These are phyloP conservation scores for Sporormia fimetaria DNA, from an alignment of 495 filamentous ascomycete species.

Conservation along the genomic window DNA sequence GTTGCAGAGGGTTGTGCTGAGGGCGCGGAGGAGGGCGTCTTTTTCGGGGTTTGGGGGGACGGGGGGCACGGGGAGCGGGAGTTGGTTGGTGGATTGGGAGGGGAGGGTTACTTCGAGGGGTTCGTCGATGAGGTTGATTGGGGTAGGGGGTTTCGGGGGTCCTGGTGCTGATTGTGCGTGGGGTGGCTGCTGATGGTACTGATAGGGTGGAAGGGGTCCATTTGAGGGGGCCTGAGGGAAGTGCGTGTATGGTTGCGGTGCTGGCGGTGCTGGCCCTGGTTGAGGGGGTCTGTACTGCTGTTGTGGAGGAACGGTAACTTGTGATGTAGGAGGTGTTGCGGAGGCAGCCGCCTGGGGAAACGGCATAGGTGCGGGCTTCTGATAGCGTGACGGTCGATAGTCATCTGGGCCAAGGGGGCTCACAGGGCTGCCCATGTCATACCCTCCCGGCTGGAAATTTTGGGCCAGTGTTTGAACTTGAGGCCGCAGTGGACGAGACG, in stretches of 20 bases:
- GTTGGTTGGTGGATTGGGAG: constrained; percentile 34
- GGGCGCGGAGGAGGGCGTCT: constrained; percentile 67
- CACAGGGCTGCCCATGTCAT: constrained; percentile 23
- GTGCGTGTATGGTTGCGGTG: constrained; percentile 3
- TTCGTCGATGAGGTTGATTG: constrained; percentile 55
- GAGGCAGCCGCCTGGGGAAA: constrained; percentile 3
- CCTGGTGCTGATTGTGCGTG: constrained; percentile 14
- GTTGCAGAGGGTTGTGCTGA: constrained; percentile 55
- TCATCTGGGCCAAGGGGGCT: constrained; percentile 24
- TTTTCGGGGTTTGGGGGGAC: constrained; percentile 96
- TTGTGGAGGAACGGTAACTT: constrained; percentile 1
- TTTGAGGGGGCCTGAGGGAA: constrained; percentile 10
- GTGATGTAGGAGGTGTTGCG: constrained; percentile 10
- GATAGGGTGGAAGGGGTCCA: constrained; percentile 8
- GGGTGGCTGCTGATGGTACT: constrained; percentile 15
- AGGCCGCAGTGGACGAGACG: constrained; percentile 1
- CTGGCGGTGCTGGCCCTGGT: constrained; percentile 6
- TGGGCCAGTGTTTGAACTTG: constrained; percentile 17
- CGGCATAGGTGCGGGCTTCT: constrained; percentile 9
- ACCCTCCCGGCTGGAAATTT: constrained; percentile 6
- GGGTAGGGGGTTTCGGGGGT: constrained; percentile 37
- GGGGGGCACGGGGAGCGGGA: constrained; percentile 55
- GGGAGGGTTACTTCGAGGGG: constrained; percentile 58
- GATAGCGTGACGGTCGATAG: constrained; percentile 10
- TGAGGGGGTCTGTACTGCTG: background rate